Percentiles rank a stretch among this genome's conserved stretches.
Evolutionary conservation across 352 stramenopile species (phyloP).

Genomic region (Pythium grandisporangium): DNA sequence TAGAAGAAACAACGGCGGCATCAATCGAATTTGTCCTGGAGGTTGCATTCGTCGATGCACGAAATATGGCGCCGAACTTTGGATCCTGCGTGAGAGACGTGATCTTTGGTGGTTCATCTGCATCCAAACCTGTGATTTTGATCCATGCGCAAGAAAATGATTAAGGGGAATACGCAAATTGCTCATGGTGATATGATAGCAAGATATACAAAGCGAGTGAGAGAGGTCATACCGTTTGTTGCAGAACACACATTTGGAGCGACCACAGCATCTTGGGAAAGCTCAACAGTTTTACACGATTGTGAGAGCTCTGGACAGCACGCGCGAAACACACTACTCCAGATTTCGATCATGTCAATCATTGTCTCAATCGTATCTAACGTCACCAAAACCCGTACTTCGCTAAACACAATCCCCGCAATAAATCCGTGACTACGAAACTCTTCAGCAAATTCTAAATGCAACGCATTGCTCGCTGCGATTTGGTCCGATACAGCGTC

Average conservation of each 20-base stretch:
- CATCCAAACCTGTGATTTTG: no score
- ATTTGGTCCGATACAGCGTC: constrained; percentile 7
- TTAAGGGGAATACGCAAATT: no score
- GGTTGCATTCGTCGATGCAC: constrained; percentile 9
- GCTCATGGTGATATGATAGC: no score
- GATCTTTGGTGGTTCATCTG: no score
- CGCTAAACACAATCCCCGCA: constrained; percentile 37
- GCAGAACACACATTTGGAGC: no score
- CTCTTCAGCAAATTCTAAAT: constrained; percentile 30
- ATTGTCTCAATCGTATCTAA: constrained; percentile 50
- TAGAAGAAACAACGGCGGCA: no score
- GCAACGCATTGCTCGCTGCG: constrained; percentile 4
- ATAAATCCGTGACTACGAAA: constrained; percentile 44
- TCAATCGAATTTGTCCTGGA: no score
- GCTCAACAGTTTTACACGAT: no score
- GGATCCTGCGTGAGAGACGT: constrained; percentile 64
- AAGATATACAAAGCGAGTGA: no score
- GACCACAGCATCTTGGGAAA: no score
- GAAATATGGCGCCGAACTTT: constrained; percentile 55
- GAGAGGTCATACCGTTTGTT: no score
- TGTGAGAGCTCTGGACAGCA: constrained; percentile 41
- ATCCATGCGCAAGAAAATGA: no score
- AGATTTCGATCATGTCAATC: constrained; percentile 56
- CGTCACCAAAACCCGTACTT: constrained; percentile 52
- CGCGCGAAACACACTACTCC: constrained; percentile 33